These are phyloP conservation scores for Aspergillus affinis DNA, from an alignment of 495 filamentous ascomycete genomes.

Conservation along the genomic window DNA sequence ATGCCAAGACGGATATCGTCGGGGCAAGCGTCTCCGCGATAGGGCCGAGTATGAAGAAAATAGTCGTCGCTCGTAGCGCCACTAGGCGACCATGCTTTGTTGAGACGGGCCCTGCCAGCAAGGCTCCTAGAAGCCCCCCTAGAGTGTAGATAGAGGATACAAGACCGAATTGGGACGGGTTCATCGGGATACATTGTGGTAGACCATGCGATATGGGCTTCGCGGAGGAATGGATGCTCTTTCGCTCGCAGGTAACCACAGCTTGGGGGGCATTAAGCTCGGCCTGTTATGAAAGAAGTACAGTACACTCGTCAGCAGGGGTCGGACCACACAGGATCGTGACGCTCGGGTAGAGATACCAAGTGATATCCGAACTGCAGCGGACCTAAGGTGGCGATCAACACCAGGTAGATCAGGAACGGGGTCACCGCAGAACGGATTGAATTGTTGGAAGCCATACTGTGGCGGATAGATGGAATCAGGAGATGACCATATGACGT, in stretches of 20 bases:
- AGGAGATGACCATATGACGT: too few relatives aligned
- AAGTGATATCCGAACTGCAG: slow-evolving; percentile 94
- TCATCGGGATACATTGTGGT: slow-evolving; percentile 84
- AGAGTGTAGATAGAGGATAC: slow-evolving; percentile 90
- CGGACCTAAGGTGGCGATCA: slow-evolving; percentile 70
- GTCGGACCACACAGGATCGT: not conserved
- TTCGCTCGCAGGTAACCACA: slow-evolving; percentile 77
- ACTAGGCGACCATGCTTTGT: slow-evolving; percentile 70
- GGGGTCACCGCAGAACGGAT: slow-evolving; percentile 44
- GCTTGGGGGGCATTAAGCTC: slow-evolving; percentile 93
- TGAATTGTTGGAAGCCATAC: slow-evolving; percentile 24
- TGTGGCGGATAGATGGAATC: slow-evolving; percentile 1
- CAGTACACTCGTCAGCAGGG: slow-evolving; percentile 15
- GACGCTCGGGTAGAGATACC: slow-evolving; percentile 45
- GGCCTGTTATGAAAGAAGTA: slow-evolving; percentile 58
- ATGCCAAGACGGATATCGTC: slow-evolving; percentile 62
- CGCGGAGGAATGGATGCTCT: slow-evolving; percentile 48
- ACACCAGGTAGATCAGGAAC: slow-evolving; percentile 64
- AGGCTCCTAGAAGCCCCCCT: slow-evolving; percentile 81
- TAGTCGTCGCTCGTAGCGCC: slow-evolving; percentile 68
- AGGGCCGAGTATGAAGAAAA: slow-evolving; percentile 76
- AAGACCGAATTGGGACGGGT: slow-evolving; percentile 68
- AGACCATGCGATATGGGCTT: slow-evolving; percentile 35
- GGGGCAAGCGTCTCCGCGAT: slow-evolving; percentile 67
- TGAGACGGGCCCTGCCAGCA: slow-evolving; percentile 71